These are phyloP conservation scores for apple (Malus domestica) DNA, from an alignment of 306 rosid species.

Conservation along the genomic window ASM211411v1 NC_041804.1:4349501-4350000, in stretches of 20 bases:
- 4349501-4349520: no score
- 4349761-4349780: not conserved
- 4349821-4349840: not conserved
- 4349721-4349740: not conserved
- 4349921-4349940: not conserved
- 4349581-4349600: not conserved
- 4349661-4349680: not conserved
- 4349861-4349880: not conserved
- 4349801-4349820: not conserved
- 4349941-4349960: no score
- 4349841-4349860: not conserved
- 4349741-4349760: constrained; percentile 1
- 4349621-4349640: not conserved
- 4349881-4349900: not conserved
- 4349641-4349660: no score
- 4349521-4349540: no score
- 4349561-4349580: not conserved
- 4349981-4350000: no score
- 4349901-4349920: not conserved
- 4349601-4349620: not conserved
- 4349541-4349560: no score
- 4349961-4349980: no score
- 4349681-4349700: not conserved
- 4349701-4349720: not conserved
- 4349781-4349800: not conserved